A percentile compares a stretch with the other conserved stretches of the same genome.
phyloP scores from a whole-genome alignment of 2,329 filamentous ascomycete genomes.

The Metarhizium anisopliae region DNA sequence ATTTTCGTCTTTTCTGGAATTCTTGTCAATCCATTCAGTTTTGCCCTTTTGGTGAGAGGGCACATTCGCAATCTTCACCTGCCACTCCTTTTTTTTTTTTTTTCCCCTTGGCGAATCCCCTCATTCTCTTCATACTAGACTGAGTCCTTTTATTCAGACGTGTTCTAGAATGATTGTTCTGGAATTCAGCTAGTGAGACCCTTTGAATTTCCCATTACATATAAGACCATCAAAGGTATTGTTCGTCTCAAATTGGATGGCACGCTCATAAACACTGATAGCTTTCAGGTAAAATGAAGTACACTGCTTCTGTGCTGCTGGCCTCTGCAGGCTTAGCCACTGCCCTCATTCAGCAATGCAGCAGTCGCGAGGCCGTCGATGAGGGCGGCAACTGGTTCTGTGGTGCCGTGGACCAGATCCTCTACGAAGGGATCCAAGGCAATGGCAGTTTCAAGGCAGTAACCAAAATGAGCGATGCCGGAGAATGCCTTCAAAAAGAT shows the following conservation, averaged over 20 bases:
- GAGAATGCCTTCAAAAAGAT: constrained; percentile 43
- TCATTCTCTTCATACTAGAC: no score
- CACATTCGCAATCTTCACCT: background rate
- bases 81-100: no score
- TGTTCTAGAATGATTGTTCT: no score
- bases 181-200: no score
- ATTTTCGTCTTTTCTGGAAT: background rate
- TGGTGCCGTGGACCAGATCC: constrained; percentile 53
- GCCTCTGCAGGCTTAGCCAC: constrained; percentile 19
- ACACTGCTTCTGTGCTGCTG: constrained; percentile 16
- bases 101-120: no score
- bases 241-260: no score
- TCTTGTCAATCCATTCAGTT: background rate
- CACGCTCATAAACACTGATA: background rate
- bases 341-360: constrained; percentile 26
- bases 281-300: constrained; percentile 19
- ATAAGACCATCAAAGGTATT: no score
- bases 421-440: constrained; percentile 54
- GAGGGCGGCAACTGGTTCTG: constrained; percentile 58
- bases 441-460: constrained; percentile 57
- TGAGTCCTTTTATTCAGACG: no score
- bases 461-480: constrained; percentile 46
- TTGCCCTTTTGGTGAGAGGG: background rate
- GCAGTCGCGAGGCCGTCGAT: constrained; percentile 19
- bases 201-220: no score